Percentiles rank a stretch among this genome's conserved stretches.
Evolutionary conservation across 352 stramenopile species (phyloP).

Genomic region (Pythium grandisporangium): DNA sequence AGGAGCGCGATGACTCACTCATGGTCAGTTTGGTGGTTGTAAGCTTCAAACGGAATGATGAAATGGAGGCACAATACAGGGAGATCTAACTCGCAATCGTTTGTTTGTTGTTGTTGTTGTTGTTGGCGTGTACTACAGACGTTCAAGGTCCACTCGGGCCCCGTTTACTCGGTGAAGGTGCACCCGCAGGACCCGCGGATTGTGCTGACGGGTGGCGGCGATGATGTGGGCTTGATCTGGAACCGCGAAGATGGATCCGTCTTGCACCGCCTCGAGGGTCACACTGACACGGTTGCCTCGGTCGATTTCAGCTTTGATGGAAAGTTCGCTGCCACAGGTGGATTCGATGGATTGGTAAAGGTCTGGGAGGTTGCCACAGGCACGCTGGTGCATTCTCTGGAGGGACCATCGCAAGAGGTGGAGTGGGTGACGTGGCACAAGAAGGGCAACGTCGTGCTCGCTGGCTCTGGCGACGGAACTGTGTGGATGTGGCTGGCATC

Average conservation of each 20-base stretch:
- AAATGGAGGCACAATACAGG: too few relatives aligned
- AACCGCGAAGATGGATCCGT: conserved; percentile 75
- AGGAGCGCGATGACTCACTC: conserved; percentile 12
- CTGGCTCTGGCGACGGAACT: conserved; percentile 81
- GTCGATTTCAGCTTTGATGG: conserved; percentile 85
- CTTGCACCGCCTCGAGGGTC: conserved; percentile 67
- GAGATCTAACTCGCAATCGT: too few relatives aligned
- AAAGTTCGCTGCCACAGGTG: conserved; percentile 79
- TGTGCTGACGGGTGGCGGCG: conserved; percentile 73
- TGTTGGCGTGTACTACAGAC: conserved; percentile 24
- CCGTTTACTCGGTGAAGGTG: conserved; percentile 78
- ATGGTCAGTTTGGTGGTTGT: conserved; percentile 12
- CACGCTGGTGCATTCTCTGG: conserved; percentile 69
- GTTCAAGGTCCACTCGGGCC: conserved; percentile 64
- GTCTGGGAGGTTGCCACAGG: conserved; percentile 85
- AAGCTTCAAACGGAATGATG: too few relatives aligned
- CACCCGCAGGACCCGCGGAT: conserved; percentile 76
- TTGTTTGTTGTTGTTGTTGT: background rate
- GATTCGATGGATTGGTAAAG: conserved; percentile 82
- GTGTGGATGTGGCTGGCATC: conserved; percentile 92
- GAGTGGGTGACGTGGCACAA: conserved; percentile 89
- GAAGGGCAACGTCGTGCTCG: conserved; percentile 86
- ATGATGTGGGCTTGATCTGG: conserved; percentile 82
- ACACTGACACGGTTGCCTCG: conserved; percentile 77
- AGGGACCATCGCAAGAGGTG: conserved; percentile 85